phyloP scores from a whole-genome alignment of 352 stramenopile genomes.

The Phytopythium vexans region DNA sequence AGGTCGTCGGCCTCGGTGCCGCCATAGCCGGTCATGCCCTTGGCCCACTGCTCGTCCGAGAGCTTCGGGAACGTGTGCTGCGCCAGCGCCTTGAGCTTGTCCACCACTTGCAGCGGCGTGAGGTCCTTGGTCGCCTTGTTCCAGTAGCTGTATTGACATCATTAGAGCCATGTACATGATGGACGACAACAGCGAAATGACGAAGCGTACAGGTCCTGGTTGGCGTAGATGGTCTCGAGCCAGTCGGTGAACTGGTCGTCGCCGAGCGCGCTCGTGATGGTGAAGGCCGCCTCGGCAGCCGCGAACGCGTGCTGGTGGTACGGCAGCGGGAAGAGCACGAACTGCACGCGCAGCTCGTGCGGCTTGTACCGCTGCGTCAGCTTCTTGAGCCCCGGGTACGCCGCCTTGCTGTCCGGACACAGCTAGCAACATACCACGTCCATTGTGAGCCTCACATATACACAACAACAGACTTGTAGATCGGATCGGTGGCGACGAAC shows the following conservation, averaged over 20 bases:
- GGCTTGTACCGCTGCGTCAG: conserved; percentile 49
- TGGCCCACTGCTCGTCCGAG: conserved; percentile 59
- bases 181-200: not conserved
- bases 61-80: conserved; percentile 65
- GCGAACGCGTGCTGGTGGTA: conserved; percentile 79
- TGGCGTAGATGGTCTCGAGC: conserved; percentile 77
- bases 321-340: conserved; percentile 75
- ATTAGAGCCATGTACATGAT: not conserved
- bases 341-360: conserved; percentile 58
- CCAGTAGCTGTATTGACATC: conserved; percentile 40
- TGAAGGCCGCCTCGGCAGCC: conserved; percentile 57
- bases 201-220: conserved; percentile 62
- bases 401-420: conserved; percentile 68
- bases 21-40: conserved; percentile 72
- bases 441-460: not conserved
- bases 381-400: conserved; percentile 65
- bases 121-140: conserved; percentile 83
- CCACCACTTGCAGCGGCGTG: conserved; percentile 58
- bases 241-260: conserved; percentile 57
- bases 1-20: conserved; percentile 63
- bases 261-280: conserved; percentile 56
- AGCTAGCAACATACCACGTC: conserved; percentile 27
- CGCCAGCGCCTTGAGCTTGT: conserved; percentile 55
- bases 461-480: conserved; percentile 6
- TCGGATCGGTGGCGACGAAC: conserved; percentile 14